Percentiles rank a stretch among this genome's conserved stretches.
Evolutionary conservation across 495 filamentous ascomycete genomes (phyloP).

Genomic region (Saxispiralis lemnorum): DNA sequence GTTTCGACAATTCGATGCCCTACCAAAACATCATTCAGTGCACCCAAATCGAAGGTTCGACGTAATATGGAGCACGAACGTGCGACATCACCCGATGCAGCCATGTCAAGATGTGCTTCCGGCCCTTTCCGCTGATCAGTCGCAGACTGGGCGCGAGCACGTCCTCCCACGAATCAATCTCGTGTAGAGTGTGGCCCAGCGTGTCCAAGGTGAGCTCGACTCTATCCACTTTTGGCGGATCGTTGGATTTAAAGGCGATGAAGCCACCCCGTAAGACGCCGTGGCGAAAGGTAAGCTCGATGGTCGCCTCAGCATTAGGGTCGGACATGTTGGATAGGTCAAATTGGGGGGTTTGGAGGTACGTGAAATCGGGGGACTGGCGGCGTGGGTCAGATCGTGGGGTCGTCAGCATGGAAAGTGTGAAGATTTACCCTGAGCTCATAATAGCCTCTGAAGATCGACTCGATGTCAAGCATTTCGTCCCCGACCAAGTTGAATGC

Average conservation of each 20-base stretch:
- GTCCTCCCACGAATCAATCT: neutral
- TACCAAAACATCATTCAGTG: too few relatives aligned
- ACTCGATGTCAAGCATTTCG: constrained; percentile 27
- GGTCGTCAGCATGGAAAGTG: constrained; percentile 6
- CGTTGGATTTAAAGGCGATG: neutral
- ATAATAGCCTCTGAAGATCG: constrained; percentile 35
- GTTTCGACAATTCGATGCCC: too few relatives aligned
- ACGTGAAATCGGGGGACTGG: constrained; percentile 62
- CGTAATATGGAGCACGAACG: too few relatives aligned
- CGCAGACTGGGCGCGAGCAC: neutral
- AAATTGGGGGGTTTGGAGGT: constrained; percentile 72
- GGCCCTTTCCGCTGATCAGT: too few relatives aligned
- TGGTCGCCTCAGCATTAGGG: neutral
- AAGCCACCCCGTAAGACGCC: constrained; percentile 1
- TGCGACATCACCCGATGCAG: too few relatives aligned
- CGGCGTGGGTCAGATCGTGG: neutral
- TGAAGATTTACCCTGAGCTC: constrained; percentile 30
- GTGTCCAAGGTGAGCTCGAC: neutral
- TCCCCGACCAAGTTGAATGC: constrained; percentile 31
- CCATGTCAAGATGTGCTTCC: too few relatives aligned
- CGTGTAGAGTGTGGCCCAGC: neutral
- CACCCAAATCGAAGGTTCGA: too few relatives aligned
- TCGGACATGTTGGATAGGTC: constrained; percentile 21
- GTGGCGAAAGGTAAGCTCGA: constrained; percentile 9
- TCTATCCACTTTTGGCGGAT: neutral